phyloP scores from a whole-genome alignment of 768 basidiomycete species.

The Saitozyma podzolica region DNA sequence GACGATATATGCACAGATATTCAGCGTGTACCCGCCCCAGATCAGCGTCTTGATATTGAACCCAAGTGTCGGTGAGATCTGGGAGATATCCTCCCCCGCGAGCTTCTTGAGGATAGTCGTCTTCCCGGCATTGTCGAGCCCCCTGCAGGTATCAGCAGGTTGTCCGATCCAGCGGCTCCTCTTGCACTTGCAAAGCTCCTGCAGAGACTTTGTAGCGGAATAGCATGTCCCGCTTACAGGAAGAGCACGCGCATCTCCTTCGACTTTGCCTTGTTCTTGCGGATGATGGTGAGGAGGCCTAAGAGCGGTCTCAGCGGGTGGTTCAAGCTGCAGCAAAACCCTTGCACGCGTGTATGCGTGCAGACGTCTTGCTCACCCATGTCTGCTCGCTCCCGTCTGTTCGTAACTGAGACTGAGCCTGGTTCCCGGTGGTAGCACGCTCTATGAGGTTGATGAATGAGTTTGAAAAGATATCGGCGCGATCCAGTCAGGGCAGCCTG shows the following conservation, averaged over 20 bases:
- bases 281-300: conserved; percentile 91
- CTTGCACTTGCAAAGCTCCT: background rate
- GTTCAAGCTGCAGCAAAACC: no score
- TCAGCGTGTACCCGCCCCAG: conserved; percentile 82
- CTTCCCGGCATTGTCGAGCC: conserved; percentile 97
- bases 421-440: no score
- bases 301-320: no score
- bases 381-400: no score
- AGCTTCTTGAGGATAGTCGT: conserved; percentile 96
- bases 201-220: background rate
- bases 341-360: background rate
- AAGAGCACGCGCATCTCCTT: conserved; percentile 95
- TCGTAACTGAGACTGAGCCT: no score
- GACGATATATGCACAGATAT: conserved; percentile 62
- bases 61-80: conserved; percentile 88
- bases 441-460: no score
- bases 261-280: conserved; percentile 93
- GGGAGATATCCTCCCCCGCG: conserved; percentile 84
- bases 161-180: background rate
- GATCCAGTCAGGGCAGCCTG: no score
- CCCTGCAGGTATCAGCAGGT: conserved; percentile 58
- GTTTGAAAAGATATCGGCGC: no score
- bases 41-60: conserved; percentile 98
- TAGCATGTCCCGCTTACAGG: conserved; percentile 48
- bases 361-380: background rate